These are phyloP conservation scores for Rhododendron williamsianum DNA, from an alignment of 148 eudicot species.

Conservation along the genomic window DNA sequence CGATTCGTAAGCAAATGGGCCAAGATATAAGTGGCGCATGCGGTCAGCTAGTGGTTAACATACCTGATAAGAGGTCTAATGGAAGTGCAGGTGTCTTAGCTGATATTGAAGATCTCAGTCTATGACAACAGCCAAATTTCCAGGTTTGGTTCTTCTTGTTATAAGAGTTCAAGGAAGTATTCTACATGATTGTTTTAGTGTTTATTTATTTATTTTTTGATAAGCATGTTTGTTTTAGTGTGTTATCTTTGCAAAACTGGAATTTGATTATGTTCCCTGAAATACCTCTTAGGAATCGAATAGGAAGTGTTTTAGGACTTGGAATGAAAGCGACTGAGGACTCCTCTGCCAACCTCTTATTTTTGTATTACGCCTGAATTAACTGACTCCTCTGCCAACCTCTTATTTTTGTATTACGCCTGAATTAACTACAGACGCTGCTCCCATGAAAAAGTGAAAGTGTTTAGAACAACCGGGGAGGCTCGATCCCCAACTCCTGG, in stretches of 20 bases:
- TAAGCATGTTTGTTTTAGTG: background rate
- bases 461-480: background rate
- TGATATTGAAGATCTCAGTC: constrained; percentile 87
- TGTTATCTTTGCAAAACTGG: too few relatives aligned
- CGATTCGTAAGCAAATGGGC: constrained; percentile 94
- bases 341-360: background rate
- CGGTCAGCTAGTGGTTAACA: constrained; percentile 79
- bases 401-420: background rate
- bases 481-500: background rate
- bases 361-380: background rate
- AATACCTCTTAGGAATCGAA: background rate
- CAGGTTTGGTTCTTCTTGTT: constrained; percentile 1
- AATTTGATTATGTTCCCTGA: background rate
- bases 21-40: constrained; percentile 99
- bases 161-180: background rate
- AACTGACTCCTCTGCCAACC: background rate
- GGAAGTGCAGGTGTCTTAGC: constrained; percentile 29
- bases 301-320: background rate
- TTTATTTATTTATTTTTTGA: too few relatives aligned
- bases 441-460: background rate
- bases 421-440: too few relatives aligned
- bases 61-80: constrained; percentile 35
- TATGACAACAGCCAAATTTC: constrained; percentile 13
- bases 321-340: background rate
- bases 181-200: background rate